Evolutionary conservation across 75 land plant genomes (phyloP).

Genomic region (Azolla pinnata): DNA sequence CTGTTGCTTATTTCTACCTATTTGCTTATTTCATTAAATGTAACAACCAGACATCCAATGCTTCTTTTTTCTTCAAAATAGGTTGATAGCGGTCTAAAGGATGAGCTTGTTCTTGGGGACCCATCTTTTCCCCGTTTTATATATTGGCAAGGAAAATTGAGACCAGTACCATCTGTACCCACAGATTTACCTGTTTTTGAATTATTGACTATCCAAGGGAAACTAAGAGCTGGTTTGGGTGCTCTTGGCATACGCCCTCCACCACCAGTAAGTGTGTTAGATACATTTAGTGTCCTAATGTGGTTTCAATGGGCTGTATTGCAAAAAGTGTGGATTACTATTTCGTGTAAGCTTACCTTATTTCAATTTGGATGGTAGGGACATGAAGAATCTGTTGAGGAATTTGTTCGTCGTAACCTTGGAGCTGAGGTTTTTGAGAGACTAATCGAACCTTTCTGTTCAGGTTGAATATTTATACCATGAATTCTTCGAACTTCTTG

Average conservation of each 20-base stretch:
- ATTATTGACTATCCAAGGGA: conserved; percentile 75
- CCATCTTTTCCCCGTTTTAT: conserved; percentile 87
- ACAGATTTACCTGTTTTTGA: conserved; percentile 82
- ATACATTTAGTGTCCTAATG: too few species aligned
- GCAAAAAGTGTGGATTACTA: background rate
- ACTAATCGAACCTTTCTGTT: conserved; percentile 93
- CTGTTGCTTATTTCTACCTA: too few species aligned
- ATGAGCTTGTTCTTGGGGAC: conserved; percentile 88
- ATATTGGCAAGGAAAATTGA: conserved; percentile 72
- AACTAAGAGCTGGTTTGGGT: conserved; percentile 88
- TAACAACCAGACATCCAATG: too few species aligned
- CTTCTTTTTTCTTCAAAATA: too few species aligned
- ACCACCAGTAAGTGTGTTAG: conserved; percentile 67
- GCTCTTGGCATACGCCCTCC: conserved; percentile 80
- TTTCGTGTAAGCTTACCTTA: background rate
- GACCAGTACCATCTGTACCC: conserved; percentile 79
- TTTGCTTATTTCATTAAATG: too few species aligned
- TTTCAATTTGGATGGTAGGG: conserved; percentile 39
- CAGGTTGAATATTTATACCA: conserved; percentile 57
- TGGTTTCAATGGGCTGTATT: too few species aligned
- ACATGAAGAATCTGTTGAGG: conserved; percentile 86
- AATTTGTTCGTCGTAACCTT: conserved; percentile 92
- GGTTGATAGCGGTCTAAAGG: conserved; percentile 90
- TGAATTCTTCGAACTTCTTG: too few species aligned
- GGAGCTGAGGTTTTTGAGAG: conserved; percentile 93